Evolutionary conservation across 179 eudicot species (phyloP), one percentile per base, ranked within the genome.

Genomic region (Beta lomatogona): DNA sequence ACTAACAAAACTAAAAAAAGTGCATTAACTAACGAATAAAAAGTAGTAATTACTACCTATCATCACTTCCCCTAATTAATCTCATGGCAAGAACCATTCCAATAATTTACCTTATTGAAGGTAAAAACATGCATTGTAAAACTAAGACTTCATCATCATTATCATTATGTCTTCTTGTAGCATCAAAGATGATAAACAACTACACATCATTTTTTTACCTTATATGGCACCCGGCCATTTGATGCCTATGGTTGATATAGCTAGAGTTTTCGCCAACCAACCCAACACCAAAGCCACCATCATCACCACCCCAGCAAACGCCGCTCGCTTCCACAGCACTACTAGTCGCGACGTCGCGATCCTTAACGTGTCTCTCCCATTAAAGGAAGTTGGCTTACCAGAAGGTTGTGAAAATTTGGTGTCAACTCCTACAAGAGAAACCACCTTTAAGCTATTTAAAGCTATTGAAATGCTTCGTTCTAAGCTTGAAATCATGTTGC

Each of bases 221-320:
- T 83, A 71, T 75, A 81, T 88, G 88, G 90, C 90, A 69, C 90
- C 90, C 10, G 90, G 90, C 63, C 90, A 85, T 78, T 85, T 88
- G 86, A 76, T 83, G 83, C 90, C 90, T 48, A 88, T 85, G 88
- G 59, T 85, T 16, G 88, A 88, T 19, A 88, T 88, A 48, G 88
- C 88, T 5, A 12, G 83, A 60, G 63, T 79, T 5, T 79, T 88
- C 48, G 79, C 86, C 1, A 66, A 83, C 44, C 75, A 81, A 0
- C 82, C 85, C 48, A 59, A 75, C 13, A 78, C 65, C 50, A 79
- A 77, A 58, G 73, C 85, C 22, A 88, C 86, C 80, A 83, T 88
- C 75, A 81, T 88, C 64, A 83, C 88, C 48, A 88, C 90, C 66
- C 81, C 88, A 0, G 9, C 78, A 3, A 88, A 88, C 15, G 84